Evolutionary conservation across 73 alveolate genomes (phyloP).

Genomic region (Uronychia setigera): DNA sequence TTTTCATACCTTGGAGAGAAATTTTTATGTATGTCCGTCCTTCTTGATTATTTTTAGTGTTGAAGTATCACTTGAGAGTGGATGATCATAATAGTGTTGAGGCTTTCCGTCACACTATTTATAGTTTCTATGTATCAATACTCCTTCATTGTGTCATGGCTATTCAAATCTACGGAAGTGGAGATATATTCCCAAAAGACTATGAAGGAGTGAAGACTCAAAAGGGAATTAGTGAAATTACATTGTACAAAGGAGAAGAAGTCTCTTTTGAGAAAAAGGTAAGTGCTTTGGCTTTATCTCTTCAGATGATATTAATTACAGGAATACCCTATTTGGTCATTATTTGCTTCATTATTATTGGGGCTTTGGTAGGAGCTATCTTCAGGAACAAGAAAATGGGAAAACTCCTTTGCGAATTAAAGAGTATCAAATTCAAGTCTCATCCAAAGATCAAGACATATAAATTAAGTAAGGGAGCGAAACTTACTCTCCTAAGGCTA

Average conservation of each 20-base stretch:
- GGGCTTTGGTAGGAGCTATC: no score
- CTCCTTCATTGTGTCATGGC: neutral
- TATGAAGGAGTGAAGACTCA: neutral
- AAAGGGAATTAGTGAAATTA: neutral
- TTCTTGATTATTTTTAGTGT: neutral
- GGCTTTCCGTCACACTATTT: neutral
- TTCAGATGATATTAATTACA: neutral
- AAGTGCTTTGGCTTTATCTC: neutral
- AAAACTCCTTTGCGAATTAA: no score
- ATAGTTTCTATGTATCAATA: neutral
- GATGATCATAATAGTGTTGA: neutral
- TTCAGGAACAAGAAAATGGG: no score
- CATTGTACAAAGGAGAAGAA: neutral
- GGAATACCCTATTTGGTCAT: neutral
- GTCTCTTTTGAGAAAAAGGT: neutral
- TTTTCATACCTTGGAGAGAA: neutral
- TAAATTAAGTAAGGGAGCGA: no score
- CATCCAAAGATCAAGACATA: no score
- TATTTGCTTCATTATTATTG: neutral
- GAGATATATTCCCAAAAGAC: neutral
- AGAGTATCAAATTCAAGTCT: no score
- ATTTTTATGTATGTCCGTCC: neutral
- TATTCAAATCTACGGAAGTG: neutral
- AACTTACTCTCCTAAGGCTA: no score
- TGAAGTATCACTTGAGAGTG: neutral